These are phyloP conservation scores for Fusarium phyllophilum DNA, from an alignment of 2,329 filamentous ascomycete genomes.

Conservation along the genomic window DNA sequence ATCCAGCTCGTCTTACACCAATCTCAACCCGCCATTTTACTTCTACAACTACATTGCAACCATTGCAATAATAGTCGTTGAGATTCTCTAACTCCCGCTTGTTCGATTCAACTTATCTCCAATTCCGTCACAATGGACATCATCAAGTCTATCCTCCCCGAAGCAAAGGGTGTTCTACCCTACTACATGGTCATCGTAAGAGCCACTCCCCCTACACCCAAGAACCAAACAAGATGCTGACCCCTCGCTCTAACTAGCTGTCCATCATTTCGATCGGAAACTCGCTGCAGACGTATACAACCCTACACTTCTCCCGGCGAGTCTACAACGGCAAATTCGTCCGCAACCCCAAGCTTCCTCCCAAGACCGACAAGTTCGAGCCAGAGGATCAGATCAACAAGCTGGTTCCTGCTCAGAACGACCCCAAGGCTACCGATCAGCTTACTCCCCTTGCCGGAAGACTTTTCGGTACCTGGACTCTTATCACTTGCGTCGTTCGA, in stretches of 20 bases:
- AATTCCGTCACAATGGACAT: constrained; percentile 53
- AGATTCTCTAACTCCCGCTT: neutral
- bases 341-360: constrained; percentile 57
- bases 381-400: constrained; percentile 65
- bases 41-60: neutral
- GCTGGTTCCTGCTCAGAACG: constrained; percentile 57
- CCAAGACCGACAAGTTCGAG: constrained; percentile 55
- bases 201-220: constrained; percentile 1
- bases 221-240: constrained; percentile 16
- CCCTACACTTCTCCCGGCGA: constrained; percentile 83
- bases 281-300: constrained; percentile 83
- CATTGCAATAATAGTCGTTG: constrained; percentile 16
- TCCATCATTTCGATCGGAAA: constrained; percentile 86
- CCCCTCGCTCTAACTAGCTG: constrained; percentile 75
- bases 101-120: neutral
- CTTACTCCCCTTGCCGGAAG: constrained; percentile 81
- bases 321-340: constrained; percentile 79
- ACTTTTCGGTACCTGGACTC: constrained; percentile 89
- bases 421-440: constrained; percentile 63
- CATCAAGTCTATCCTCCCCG: constrained; percentile 57
- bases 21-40: constrained; percentile 2
- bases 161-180: constrained; percentile 64
- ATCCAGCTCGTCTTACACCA: neutral
- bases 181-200: constrained; percentile 69
- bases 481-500: constrained; percentile 79